Conservation (phyloP, 1,284 basidiomycete genomes). For the Naganishia sp. region DNA sequence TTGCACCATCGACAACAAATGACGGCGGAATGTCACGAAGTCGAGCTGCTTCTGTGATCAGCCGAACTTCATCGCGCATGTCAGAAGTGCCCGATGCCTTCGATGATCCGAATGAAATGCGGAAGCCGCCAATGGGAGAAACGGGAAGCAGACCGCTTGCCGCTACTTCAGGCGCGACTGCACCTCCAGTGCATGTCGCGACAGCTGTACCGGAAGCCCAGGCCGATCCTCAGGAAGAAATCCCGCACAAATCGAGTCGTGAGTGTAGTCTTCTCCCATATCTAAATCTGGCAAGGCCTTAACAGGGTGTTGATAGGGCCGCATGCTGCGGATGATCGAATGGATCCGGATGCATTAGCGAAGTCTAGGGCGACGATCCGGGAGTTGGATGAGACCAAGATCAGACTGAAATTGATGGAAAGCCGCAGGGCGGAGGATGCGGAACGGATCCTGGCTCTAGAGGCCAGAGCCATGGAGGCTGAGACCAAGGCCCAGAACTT, state of each 20-base stretch:
- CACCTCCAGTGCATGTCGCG: background rate
- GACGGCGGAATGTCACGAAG: background rate
- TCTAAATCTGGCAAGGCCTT: no score
- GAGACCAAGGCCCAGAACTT: conserved; percentile 75
- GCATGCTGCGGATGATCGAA: background rate
- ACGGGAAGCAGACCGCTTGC: background rate
- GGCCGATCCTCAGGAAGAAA: background rate
- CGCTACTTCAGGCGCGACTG: background rate
- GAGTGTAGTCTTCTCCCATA: background rate
- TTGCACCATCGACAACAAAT: background rate
- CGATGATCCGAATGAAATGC: background rate
- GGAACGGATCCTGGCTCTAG: conserved; percentile 78
- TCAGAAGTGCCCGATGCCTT: conserved; percentile 1
- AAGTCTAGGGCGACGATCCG: conserved; percentile 36
- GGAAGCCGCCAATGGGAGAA: background rate
- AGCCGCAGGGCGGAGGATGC: conserved; percentile 82
- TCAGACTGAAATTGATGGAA: conserved; percentile 82
- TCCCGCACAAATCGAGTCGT: background rate
- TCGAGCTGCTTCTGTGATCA: conserved; percentile 6
- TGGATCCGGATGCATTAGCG: conserved; percentile 2
- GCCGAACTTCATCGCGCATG: conserved; percentile 11
- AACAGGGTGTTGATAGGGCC: no score
- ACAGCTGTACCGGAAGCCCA: background rate
- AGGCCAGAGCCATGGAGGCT: conserved; percentile 76
- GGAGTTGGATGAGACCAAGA: conserved; percentile 74